Percentiles rank a stretch among this genome's conserved stretches.
Conservation (phyloP, 495 filamentous ascomycete genomes). For the Pyronema omphalodes region DNA sequence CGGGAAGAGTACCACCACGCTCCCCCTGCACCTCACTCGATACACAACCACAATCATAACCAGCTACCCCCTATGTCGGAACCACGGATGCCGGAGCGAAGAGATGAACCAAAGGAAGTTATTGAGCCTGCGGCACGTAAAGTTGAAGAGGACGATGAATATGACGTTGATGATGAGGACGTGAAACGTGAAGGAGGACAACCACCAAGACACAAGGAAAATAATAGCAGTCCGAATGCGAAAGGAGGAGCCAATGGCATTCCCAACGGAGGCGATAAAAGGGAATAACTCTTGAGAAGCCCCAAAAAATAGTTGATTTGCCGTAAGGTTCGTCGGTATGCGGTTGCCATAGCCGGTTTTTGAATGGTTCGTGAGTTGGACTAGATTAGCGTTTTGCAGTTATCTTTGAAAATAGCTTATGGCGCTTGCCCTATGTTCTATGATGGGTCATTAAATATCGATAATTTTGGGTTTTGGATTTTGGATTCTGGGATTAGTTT, state of each 20-base stretch:
- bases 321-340: too few species aligned
- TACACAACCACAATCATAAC: conserved; percentile 27
- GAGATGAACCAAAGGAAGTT: conserved; percentile 38
- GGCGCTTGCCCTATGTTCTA: too few species aligned
- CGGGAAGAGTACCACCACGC: conserved; percentile 38
- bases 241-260: conserved; percentile 17
- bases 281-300: too few species aligned
- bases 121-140: conserved; percentile 75
- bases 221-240: conserved; percentile 28
- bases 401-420: too few species aligned
- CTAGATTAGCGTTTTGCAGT: too few species aligned
- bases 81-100: conserved; percentile 32
- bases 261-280: conserved; percentile 18
- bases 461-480: too few species aligned
- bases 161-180: conserved; percentile 77
- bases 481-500: too few species aligned
- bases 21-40: conserved; percentile 33
- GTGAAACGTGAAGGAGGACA: conserved; percentile 45
- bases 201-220: conserved; percentile 16
- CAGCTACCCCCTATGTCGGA: conserved; percentile 30
- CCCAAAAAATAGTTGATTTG: too few species aligned
- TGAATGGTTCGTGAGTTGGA: too few species aligned
- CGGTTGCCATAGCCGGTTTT: too few species aligned
- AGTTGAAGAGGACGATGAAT: conserved; percentile 94
- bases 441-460: too few species aligned